Evolutionary conservation across 345 rosid genomes (phyloP), one percentile per base, ranked within the genome.

Genomic region (Jatropha curcas): DNA sequence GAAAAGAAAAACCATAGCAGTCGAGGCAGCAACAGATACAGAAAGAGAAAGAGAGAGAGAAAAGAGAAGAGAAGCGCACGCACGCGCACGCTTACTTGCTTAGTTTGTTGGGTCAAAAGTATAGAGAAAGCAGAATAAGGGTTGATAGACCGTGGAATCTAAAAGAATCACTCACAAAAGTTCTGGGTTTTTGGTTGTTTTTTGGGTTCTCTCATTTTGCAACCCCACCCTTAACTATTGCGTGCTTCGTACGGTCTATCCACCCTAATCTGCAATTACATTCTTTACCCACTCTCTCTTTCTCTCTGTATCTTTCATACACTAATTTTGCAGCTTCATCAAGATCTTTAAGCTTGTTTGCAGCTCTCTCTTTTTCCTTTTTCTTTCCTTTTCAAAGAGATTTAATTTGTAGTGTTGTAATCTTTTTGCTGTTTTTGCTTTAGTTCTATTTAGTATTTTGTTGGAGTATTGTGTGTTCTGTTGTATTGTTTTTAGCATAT

Each of bases 201-300:
- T 37, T 45, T 27, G 35, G 67, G 33, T 60, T 59, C 13, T 25
- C 57, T 31, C 39, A 37, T 61, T 22, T 30, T 37, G 43, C 12
- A 48, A 39, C 76, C 74, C 77, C 51, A 70, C 75, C 79, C 74
- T 35, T 48, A 57, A 82, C 87, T 74, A 41, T 79, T 74, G 87
- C 87, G 88, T 89, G 94, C 82, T 89, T 89, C 88, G 86, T 85
- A 83, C 92, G 92, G 94, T 88, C 96, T 90, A 88, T 88, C 90
- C 74, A 85, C 86, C 86, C 86, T 80, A 82, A 68, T 85, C 92
- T 89, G 86, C 84, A 77, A 25, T 43, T 33, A 13, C 20, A 27
- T 16, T 71, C 61, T 62, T 52, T 48, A 14, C n/a, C 53, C 67
- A 53, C 77, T 57, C 71, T 52, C 60, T 64, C 53, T 24, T 46